Evolutionary conservation across 176 grass and related monocot species (phyloP).

Genomic region (Oryza glaberrima): DNA sequence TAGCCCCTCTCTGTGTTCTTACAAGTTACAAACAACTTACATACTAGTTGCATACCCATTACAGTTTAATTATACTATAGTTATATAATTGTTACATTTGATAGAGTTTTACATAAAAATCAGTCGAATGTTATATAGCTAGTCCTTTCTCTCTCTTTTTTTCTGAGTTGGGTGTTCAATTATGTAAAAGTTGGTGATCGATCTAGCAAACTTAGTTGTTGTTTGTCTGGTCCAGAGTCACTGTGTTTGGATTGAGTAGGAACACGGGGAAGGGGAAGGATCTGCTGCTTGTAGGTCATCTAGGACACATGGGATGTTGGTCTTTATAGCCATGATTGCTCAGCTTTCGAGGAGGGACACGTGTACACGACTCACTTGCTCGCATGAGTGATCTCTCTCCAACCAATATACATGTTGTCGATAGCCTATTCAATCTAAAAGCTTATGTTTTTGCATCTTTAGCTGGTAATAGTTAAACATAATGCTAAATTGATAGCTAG

Average conservation of each 20-base stretch:
- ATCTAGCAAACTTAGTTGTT: neutral
- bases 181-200: neutral
- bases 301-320: slow-evolving; percentile 26
- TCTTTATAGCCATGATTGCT: slow-evolving; percentile 8
- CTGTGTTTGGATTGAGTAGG: slow-evolving; percentile 20
- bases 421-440: neutral
- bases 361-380: neutral
- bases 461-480: no score
- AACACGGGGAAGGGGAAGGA: slow-evolving; percentile 19
- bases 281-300: neutral
- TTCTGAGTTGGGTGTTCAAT: neutral
- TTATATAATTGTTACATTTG: no score
- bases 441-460: neutral
- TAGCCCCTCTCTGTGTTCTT: no score
- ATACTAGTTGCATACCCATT: no score
- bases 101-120: no score
- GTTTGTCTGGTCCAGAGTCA: neutral
- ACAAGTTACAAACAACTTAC: no score
- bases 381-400: neutral
- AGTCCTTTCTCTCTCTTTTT: neutral
- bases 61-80: no score
- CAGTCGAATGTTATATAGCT: no score
- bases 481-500: no score
- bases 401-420: neutral
- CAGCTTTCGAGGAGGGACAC: neutral